Evolutionary conservation across 345 rosid genomes (phyloP), one percentile per base, ranked within the genome.

Genomic region (Clarkia xantiana): DNA sequence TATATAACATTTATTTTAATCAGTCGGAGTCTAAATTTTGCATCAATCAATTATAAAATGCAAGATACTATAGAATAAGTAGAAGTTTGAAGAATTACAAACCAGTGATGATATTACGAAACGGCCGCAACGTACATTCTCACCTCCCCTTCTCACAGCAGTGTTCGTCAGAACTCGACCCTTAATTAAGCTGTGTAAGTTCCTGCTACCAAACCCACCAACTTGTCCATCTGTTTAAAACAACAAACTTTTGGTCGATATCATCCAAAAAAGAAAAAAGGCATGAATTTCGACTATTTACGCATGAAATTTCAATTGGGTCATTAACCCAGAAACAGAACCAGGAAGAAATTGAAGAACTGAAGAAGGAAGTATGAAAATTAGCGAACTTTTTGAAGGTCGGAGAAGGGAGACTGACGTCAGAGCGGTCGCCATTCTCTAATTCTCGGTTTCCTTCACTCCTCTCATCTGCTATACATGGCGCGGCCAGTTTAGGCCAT

Each of bases 91-190:
- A 18, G 54, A 23, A 38, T 45, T 14, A 60, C 47, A 44, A 50
- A 79, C 84, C 81, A 68, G 66, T 38, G 81, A 76, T 3, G 65
- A 57, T 59, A 75, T 55, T 9, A 64, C 49, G 40, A 57, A 14
- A 18, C 62, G 46, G 40, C 65, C 53, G 16, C 65, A 55, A 14
- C 53, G 17, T 14, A 20, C 44, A 47, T 51, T 50, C 38, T 46
- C 45, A 45, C 6, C 40, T 45, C 51, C 63, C 46, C 63, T 67
- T 55, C 53, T 62, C 34, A 49, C 11, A 40, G 34, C 44, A 52
- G 51, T 60, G 46, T 60, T 55, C 42, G 3, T 14, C 11, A 52
- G 40, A 51, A 68, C 45, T 7, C 42, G 60, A 2, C 75, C 75
- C 59, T 52, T 36, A 40, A 76, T 64, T 11, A 62, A 67, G 54